A percentile compares a stretch with the other conserved stretches of the same genome.
phyloP scores from a whole-genome alignment of 306 rosid species.

The Dryas octopetala region DNA sequence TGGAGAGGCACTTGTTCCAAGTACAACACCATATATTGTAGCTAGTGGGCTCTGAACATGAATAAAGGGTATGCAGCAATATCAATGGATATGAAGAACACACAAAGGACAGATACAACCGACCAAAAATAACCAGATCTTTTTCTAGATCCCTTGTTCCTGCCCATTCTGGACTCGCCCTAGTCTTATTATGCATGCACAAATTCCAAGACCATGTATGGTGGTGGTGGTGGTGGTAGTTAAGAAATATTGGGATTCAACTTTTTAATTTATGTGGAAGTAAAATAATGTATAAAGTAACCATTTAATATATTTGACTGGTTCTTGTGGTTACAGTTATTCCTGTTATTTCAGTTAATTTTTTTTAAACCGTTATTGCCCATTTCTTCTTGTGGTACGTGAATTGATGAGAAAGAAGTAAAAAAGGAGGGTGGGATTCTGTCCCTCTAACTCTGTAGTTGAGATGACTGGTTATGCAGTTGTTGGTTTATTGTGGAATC shows the following conservation, averaged over 20 bases:
- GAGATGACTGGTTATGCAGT: conserved; percentile 45
- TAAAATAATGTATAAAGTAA: background rate
- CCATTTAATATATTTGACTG: conserved; percentile 1
- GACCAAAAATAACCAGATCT: conserved; percentile 65
- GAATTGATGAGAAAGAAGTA: conserved; percentile 17
- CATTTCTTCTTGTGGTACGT: background rate
- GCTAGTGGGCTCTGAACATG: conserved; percentile 33
- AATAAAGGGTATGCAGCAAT: conserved; percentile 44
- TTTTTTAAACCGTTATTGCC: conserved; percentile 4
- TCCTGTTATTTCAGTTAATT: conserved; percentile 61
- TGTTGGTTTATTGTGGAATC: conserved; percentile 44
- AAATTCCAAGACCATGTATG: conserved; percentile 48
- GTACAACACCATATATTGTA: conserved; percentile 25
- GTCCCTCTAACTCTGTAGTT: conserved; percentile 7
- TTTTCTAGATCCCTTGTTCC: conserved; percentile 58
- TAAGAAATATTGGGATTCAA: conserved; percentile 16
- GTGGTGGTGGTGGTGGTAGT: conserved; percentile 16
- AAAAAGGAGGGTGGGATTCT: conserved; percentile 23
- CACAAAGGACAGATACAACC: conserved; percentile 47
- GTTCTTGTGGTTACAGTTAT: conserved; percentile 48
- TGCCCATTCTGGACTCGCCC: conserved; percentile 22
- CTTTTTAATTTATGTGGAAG: background rate
- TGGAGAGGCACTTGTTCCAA: conserved; percentile 30
- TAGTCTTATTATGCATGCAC: conserved; percentile 36
- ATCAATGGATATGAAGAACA: conserved; percentile 44